Base-by-base conservation (phyloP, 495 filamentous ascomycete genomes). In the Penicillium bovifimosum region DNA sequence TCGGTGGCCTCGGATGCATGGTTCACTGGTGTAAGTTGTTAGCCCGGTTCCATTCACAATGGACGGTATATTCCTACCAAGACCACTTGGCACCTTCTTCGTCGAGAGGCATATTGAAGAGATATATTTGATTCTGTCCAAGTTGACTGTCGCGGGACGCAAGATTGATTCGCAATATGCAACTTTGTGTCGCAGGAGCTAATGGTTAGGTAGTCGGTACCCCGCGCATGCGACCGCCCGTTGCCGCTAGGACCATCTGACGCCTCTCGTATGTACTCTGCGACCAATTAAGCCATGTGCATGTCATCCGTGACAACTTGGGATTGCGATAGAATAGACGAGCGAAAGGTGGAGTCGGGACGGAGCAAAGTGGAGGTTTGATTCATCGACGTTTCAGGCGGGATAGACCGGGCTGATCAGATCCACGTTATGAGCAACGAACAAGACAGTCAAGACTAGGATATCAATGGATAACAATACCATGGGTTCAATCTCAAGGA, bases 1-100 rank as follows among this genome's bases (percentile, higher is more conserved):
- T 58, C 89, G 84, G 68, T 95, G 89, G 45, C 89, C 89, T 47
- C 87, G 86, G 57, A 92, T 88, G 59, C 89, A 95, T 62, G 87
- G 85, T 74, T 86, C 84, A 63, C 88, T 93, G 8, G 27, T 32
- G 29, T 26, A 24, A 42, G 29, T 16, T 8, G 16, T 50, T 42
- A 50, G 48, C 27, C 16, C 24, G 31, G 36, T 26, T 42, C 24
- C 39, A 33, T 50, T 50, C 5, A 24, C 10, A 53, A 36, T 18
- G 41, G 20, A 4, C 11, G n/a, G 17, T 24, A 43, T 18, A 40
- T 33, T 13, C 54, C 49, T 68, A 80, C 77, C 77, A 80, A 13
- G 77, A 76, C 77, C 77, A 80, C 55, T 79, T 79, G 28, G 63
- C 65, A 6, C 69, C 70, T 53, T 71, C 62, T 66, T 75, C 72